Evolutionary conservation across 129 eudicot genomes (phyloP).

Genomic region (Lonicera japonica): DNA sequence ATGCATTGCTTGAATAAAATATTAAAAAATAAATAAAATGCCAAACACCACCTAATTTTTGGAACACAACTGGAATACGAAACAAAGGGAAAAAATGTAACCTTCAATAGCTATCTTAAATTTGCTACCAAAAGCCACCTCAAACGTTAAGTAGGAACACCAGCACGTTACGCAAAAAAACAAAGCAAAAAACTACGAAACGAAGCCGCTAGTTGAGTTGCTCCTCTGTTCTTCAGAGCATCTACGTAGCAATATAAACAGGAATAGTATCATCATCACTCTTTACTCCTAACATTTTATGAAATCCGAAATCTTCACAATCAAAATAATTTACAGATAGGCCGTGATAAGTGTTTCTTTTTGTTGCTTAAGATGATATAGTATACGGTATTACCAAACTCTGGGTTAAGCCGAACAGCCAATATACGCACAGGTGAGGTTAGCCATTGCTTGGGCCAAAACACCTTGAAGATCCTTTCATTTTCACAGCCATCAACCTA

Average conservation of each 20-base stretch:
- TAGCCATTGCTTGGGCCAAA: conserved; percentile 1
- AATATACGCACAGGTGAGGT: not conserved
- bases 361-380: conserved; percentile 1
- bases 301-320: conserved; percentile 1
- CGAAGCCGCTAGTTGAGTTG: not conserved
- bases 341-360: not conserved
- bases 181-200: not conserved
- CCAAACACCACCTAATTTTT: not conserved
- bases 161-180: not conserved
- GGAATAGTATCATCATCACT: conserved; percentile 6
- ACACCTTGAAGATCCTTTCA: not conserved
- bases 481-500: not conserved
- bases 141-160: not conserved
- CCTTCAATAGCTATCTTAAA: not conserved
- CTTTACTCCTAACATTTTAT: conserved; percentile 4
- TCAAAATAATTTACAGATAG: conserved; percentile 17
- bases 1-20: too few species aligned
- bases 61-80: not conserved
- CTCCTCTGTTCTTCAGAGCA: not conserved
- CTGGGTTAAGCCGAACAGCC: conserved; percentile 1
- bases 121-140: not conserved
- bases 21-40: too few species aligned
- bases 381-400: not conserved
- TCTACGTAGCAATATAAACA: conserved; percentile 6
- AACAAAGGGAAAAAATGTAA: not conserved